Base-by-base conservation (phyloP, 2,329 filamentous ascomycete genomes). In the Epichloe brachyelytri region DNA sequence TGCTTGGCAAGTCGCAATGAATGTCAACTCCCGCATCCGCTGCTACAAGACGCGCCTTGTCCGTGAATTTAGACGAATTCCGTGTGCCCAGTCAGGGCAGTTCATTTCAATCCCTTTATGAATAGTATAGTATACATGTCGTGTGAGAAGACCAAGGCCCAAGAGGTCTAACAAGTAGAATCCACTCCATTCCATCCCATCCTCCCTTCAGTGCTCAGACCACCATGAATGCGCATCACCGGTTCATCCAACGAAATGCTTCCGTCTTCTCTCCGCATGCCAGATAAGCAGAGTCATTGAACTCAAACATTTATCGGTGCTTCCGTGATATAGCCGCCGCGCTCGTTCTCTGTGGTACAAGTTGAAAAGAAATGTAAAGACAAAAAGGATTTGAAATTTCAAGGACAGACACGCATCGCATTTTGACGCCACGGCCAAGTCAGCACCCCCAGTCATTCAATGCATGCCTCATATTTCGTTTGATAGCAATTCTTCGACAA, bases 81-180 rank as follows among this genome's bases (percentile, higher is more conserved):
- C 50, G 14, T 43, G 11, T 37, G 43, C 51, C 38, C 19, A 12
- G 40, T 15, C n/a, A 30, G 20, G 34, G 19, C 49, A 51, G 26
- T 43, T 45, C 47, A 34, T 30, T 43, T 43, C 39, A 45, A 41
- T 43, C 20, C 47, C 43, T 52, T 50, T 45, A 46, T 45, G 33
- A 41, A 45, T 48, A 49, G 39, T 43, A 15, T 48, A 50, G 26
- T 43, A 12, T 49, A 50, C 38, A 50, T 49, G 38, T 49, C 48
- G 20, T 48, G 19, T 48, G 15, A 38, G 39, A 19, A 41, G 46
- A 33, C 17, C 19, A 33, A n/a, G n/a, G 30, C 33, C 34, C 34
- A 33, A 43, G 43, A 48, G 10, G 17, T 20, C 14, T 43, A 22
- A 22, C 5, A 15, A 36, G 30, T 8, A 14, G 20, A 45, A 45